A percentile compares a stretch with the other conserved stretches of the same genome.
phyloP scores from a whole-genome alignment of 1,284 basidiomycete genomes.

The Pterula multifida region DNA sequence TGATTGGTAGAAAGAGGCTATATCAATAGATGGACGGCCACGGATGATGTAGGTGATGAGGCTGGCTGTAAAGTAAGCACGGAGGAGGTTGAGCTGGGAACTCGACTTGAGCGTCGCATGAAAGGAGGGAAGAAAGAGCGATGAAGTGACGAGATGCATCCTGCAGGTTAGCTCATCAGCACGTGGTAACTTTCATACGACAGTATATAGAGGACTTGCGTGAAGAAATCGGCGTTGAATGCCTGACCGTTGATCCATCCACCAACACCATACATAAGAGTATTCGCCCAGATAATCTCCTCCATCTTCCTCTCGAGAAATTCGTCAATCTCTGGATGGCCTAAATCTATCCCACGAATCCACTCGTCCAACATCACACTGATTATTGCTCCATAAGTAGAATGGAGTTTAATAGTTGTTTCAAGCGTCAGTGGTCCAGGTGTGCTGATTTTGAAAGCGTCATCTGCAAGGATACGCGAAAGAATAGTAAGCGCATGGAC shows the following conservation, averaged over 20 bases:
- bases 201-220: background rate
- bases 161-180: background rate
- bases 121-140: background rate
- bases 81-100: background rate
- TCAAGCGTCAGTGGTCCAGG: background rate
- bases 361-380: background rate
- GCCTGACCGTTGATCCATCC: background rate
- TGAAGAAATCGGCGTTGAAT: background rate
- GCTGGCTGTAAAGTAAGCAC: background rate
- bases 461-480: background rate
- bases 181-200: background rate
- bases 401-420: background rate
- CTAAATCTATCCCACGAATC: background rate
- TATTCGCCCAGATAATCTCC: background rate
- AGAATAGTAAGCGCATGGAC: background rate
- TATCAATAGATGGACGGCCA: background rate
- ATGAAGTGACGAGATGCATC: background rate
- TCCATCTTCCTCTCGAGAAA: background rate
- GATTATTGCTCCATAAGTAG: background rate
- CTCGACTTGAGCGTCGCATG: background rate
- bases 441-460: background rate
- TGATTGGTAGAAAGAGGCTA: background rate
- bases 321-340: background rate
- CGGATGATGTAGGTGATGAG: background rate
- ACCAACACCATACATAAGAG: background rate